Evolutionary conservation across 768 basidiomycete species (phyloP).

Genomic region (Mycena floridula): DNA sequence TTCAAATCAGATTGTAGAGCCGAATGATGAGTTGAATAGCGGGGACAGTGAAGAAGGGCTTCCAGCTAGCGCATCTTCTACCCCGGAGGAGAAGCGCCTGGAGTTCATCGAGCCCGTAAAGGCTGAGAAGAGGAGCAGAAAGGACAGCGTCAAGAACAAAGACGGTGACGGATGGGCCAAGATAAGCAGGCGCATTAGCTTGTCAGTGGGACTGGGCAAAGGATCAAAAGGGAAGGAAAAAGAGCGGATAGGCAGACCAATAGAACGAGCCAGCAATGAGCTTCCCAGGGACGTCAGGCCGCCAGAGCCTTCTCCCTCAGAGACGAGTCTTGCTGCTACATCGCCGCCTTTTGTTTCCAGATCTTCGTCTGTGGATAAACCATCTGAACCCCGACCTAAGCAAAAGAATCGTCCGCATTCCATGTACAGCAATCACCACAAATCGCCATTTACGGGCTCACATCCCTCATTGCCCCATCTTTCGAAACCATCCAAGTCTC

Average conservation of each 20-base stretch:
- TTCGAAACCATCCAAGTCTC: slow-evolving; percentile 28
- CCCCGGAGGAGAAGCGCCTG: slow-evolving; percentile 27
- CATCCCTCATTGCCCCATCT: slow-evolving; percentile 14
- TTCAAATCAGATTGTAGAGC: slow-evolving; percentile 12
- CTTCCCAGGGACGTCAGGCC: neutral
- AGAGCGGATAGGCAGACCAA: slow-evolving; percentile 24
- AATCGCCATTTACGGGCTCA: slow-evolving; percentile 12
- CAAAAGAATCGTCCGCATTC: no score
- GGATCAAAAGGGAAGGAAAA: slow-evolving; percentile 24
- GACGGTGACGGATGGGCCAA: slow-evolving; percentile 56
- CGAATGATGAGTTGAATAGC: slow-evolving; percentile 16
- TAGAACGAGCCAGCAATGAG: slow-evolving; percentile 26
- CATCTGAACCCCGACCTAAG: slow-evolving; percentile 1
- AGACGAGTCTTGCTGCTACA: slow-evolving; percentile 2
- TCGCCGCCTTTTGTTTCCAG: neutral
- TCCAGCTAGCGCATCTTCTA: slow-evolving; percentile 4
- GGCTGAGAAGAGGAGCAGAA: slow-evolving; percentile 19
- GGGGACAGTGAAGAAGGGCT: neutral
- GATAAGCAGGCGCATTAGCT: slow-evolving; percentile 56
- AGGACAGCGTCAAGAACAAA: slow-evolving; percentile 26
- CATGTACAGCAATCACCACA: no score
- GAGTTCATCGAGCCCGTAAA: slow-evolving; percentile 29
- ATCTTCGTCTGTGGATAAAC: neutral
- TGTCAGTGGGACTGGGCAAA: slow-evolving; percentile 42
- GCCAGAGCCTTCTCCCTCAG: slow-evolving; percentile 7